A percentile compares a stretch with the other conserved stretches of the same genome.
These are phyloP conservation scores for Alternaria novae-zelandiae DNA, from an alignment of 2,329 filamentous ascomycete species.

Conservation along the genomic window DNA sequence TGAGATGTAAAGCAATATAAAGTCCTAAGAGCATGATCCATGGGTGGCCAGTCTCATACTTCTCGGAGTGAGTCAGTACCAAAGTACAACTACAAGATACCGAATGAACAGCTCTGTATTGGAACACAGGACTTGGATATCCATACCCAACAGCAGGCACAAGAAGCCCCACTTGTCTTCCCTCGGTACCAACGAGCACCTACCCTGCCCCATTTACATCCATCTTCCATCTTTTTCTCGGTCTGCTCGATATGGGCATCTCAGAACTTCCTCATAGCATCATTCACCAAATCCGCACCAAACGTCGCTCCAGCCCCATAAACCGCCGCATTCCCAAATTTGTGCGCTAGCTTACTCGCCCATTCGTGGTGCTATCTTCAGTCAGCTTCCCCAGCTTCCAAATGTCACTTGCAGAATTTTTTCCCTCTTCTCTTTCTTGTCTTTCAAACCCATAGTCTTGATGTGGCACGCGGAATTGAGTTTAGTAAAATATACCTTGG, in stretches of 20 bases:
- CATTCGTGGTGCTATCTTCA: slow-evolving; percentile 23
- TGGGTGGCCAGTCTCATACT: background rate
- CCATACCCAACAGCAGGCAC: background rate
- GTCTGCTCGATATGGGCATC: no score
- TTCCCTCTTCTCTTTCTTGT: no score
- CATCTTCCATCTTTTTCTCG: no score
- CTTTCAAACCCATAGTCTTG: no score
- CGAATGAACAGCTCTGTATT: background rate
- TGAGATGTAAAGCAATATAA: background rate
- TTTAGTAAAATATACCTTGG: no score
- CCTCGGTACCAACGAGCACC: background rate
- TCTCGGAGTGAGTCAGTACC: background rate
- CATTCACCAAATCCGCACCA: slow-evolving; percentile 26
- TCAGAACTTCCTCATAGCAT: slow-evolving; percentile 29
- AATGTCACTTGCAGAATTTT: no score
- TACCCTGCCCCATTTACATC: background rate
- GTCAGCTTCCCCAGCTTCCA: background rate
- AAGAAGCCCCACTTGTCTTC: background rate
- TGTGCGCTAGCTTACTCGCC: slow-evolving; percentile 25
- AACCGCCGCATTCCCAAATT: slow-evolving; percentile 28
- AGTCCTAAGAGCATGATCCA: background rate
- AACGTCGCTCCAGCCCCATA: slow-evolving; percentile 27
- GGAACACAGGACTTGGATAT: accelerated
- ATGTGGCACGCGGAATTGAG: no score
- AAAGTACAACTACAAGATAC: background rate